Base-by-base conservation (phyloP, 1,139 yeast genomes). In the Keqinozyma sinolaborantium region DNA sequence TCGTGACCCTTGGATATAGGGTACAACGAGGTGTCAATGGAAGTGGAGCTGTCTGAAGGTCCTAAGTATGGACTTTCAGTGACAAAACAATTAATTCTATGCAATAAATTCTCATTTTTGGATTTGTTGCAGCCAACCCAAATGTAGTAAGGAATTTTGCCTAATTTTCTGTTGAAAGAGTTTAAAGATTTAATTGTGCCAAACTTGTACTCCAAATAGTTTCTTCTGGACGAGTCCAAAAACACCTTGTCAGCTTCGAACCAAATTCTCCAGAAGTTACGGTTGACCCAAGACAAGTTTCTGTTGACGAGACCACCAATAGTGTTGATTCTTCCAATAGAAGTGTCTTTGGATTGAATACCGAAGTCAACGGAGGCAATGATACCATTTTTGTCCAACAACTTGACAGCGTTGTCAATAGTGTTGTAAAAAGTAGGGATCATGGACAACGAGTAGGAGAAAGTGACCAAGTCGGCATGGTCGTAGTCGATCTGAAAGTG, bases 211-310 rank as follows among this genome's bases (percentile, higher is more conserved):
- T 84, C 95, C 50, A 84, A 70, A 56, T 83, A 84, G 50, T 82
- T 87, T 60, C 95, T 76, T 60, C 95, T 77, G 5, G 88, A 72
- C 24, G 88, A 79, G 51, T 84, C 95, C 45, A 84, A 69, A 47
- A 77, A 82, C 3, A 84, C 95, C 42, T 81, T 74, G 56, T 84
- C 95, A 34, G 83, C 82, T 57, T 84, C 95, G 56, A 84, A 84
- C 95, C 95, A 84, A 33, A 81, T 65, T 51, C 88, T 72, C 95
- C 95, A 84, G 53, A 84, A 84, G 27, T 85, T 82, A 52, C 95
- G 68, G 33, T 77, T 69, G 34, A 81, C 42, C 94, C 94, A 84
- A 24, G 87, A 81, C 40, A 77, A 80, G 51, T 83, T 83, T 51
- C 94, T 70, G 46, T 77, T 73, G 20, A 72, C 70, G 42, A 79